Percentiles rank a stretch among this genome's conserved stretches.
phyloP scores from a whole-genome alignment of 345 rosid genomes.

The Linum trigynum region DNA sequence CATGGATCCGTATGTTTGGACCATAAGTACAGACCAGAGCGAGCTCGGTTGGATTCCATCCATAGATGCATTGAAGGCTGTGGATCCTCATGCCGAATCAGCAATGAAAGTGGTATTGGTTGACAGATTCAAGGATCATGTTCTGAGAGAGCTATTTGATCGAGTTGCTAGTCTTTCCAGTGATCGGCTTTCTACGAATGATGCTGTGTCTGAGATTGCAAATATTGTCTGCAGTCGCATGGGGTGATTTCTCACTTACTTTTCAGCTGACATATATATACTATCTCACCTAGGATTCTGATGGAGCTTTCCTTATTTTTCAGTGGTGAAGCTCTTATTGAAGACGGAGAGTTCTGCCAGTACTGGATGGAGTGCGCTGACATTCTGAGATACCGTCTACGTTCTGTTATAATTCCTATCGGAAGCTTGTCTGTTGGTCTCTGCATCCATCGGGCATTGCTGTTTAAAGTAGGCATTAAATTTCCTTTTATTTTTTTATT shows the following conservation, averaged over 20 bases:
- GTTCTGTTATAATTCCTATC: conserved; percentile 20
- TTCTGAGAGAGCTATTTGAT: conserved; percentile 12
- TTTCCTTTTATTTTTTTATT: not conserved
- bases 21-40: conserved; percentile 16
- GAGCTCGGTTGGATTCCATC: conserved; percentile 15
- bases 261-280: not conserved
- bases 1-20: conserved; percentile 25
- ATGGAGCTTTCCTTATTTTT: not conserved
- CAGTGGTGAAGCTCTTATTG: conserved; percentile 14
- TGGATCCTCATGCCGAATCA: conserved; percentile 13
- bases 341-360: conserved; percentile 11
- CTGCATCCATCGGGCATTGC: conserved; percentile 22
- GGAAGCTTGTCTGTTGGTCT: conserved; percentile 25
- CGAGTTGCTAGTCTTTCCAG: conserved; percentile 13
- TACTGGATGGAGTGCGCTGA: conserved; percentile 18
- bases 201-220: conserved; percentile 15
- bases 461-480: conserved; percentile 19
- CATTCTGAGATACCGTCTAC: conserved; percentile 6
- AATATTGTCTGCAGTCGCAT: conserved; percentile 16
- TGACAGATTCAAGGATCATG: conserved; percentile 19
- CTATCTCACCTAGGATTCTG: not conserved
- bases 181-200: conserved; percentile 7
- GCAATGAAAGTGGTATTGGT: conserved; percentile 15
- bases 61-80: conserved; percentile 14
- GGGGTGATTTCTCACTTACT: conserved; percentile 15